Conservation (phyloP, 805 yeast species). For the Saturnispora ahearnii region DNA sequence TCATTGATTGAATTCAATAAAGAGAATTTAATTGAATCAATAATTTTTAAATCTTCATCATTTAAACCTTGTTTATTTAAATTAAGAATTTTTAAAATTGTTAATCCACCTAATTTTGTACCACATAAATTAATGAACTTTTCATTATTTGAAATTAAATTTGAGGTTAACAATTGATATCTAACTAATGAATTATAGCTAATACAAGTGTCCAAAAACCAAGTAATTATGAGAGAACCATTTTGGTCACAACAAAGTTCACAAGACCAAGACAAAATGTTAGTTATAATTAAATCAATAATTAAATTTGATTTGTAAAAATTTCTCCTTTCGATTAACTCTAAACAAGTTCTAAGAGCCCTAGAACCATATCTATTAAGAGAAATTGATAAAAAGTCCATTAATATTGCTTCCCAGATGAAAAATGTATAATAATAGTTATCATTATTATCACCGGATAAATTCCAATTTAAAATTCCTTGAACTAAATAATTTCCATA, state of each 20-base stretch:
- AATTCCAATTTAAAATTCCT: slow-evolving; percentile 71
- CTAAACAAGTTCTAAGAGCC: slow-evolving; percentile 88
- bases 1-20: slow-evolving; percentile 2
- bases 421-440: slow-evolving; percentile 59
- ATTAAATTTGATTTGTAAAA: slow-evolving; percentile 48
- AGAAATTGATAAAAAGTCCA: slow-evolving; percentile 71
- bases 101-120: slow-evolving; percentile 68
- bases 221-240: slow-evolving; percentile 82
- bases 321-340: slow-evolving; percentile 24
- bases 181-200: slow-evolving; percentile 40
- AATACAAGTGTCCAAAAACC: slow-evolving; percentile 85
- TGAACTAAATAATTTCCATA: slow-evolving; percentile 96
- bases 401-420: slow-evolving; percentile 72
- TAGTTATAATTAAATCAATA: slow-evolving; percentile 60
- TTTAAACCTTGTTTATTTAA: slow-evolving; percentile 35
- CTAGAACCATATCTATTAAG: slow-evolving; percentile 92
- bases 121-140: slow-evolving; percentile 22
- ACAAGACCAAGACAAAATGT: slow-evolving; percentile 69
- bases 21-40: slow-evolving; percentile 23
- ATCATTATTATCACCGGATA: not conserved
- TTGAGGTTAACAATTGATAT: slow-evolving; percentile 42
- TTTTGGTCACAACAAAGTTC: slow-evolving; percentile 75
- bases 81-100: slow-evolving; percentile 65
- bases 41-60: slow-evolving; percentile 9
- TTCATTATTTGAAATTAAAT: slow-evolving; percentile 11